Evolutionary conservation across 352 stramenopile species (phyloP).

Genomic region (Pythium sp.): DNA sequence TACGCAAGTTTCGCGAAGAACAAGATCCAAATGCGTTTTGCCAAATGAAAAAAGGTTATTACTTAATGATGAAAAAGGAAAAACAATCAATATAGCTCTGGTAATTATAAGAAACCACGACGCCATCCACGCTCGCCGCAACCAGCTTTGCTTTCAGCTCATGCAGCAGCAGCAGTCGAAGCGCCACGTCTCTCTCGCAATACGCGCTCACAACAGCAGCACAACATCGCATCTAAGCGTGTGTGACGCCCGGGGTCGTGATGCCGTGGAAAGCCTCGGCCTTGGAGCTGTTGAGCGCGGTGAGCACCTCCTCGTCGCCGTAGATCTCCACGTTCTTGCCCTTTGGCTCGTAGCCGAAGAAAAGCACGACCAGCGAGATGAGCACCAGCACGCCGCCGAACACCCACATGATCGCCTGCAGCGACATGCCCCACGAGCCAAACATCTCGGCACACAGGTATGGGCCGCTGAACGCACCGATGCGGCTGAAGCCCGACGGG

Average conservation of each 20-base stretch:
- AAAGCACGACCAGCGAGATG: conserved; percentile 41
- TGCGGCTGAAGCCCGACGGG: conserved; percentile 59
- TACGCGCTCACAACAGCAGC: neutral
- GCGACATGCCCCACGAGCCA: conserved; percentile 43
- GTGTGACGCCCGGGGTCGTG: conserved; percentile 6
- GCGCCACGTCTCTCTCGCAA: neutral
- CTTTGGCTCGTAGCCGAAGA: conserved; percentile 68
- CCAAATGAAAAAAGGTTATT: neutral
- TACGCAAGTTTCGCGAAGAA: neutral
- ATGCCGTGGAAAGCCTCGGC: conserved; percentile 2
- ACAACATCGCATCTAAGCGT: neutral
- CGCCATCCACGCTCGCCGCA: no score
- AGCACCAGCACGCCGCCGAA: conserved; percentile 63
- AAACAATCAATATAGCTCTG: neutral
- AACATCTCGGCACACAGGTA: conserved; percentile 71
- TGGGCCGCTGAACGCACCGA: conserved; percentile 59
- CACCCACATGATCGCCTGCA: conserved; percentile 69
- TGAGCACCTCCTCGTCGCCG: conserved; percentile 14
- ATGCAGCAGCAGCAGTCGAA: neutral
- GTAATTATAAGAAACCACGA: neutral
- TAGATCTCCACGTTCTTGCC: conserved; percentile 67
- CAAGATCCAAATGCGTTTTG: neutral
- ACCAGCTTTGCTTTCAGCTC: neutral
- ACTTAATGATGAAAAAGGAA: neutral
- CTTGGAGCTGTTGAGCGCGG: conserved; percentile 8